Conservation (phyloP, 176 grass and related monocot genomes). For the Lolium rigidum region DNA sequence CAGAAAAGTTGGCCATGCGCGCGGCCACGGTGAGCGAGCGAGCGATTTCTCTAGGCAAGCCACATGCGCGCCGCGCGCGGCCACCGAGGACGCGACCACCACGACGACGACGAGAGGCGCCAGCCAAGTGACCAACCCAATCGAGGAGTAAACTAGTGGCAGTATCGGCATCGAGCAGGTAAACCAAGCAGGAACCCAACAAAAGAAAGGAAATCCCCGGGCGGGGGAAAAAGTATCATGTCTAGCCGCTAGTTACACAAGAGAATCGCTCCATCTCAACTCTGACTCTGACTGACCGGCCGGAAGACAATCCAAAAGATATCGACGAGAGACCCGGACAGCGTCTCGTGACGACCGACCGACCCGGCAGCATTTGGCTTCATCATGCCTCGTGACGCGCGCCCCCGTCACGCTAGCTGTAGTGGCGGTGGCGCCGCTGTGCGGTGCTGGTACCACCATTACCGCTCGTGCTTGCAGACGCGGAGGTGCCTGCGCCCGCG, state of each 20-base stretch:
- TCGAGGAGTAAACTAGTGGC: background rate
- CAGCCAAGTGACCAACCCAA: background rate
- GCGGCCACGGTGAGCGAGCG: background rate
- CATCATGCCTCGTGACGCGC: background rate
- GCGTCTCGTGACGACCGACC: constrained; percentile 51
- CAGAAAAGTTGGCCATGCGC: background rate
- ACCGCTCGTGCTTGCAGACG: background rate
- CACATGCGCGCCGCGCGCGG: constrained; percentile 7
- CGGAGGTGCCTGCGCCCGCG: background rate
- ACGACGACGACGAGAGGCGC: background rate
- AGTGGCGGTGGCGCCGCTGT: constrained; percentile 17
- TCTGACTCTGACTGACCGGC: constrained; percentile 1
- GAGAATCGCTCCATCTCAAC: constrained; percentile 9
- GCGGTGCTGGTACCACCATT: background rate
- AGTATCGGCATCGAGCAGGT: background rate
- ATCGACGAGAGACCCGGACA: constrained; percentile 33
- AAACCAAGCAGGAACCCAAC: constrained; percentile 48
- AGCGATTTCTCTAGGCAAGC: background rate
- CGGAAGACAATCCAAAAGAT: background rate
- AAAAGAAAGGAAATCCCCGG: background rate
- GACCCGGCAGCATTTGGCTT: background rate
- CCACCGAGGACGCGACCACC: background rate
- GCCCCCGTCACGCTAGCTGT: constrained; percentile 32
- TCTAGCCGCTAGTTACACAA: constrained; percentile 38
- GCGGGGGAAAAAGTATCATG: constrained; percentile 24